phyloP scores from a whole-genome alignment of 73 alveolate genomes.

The Durusdinium trenchii region DNA sequence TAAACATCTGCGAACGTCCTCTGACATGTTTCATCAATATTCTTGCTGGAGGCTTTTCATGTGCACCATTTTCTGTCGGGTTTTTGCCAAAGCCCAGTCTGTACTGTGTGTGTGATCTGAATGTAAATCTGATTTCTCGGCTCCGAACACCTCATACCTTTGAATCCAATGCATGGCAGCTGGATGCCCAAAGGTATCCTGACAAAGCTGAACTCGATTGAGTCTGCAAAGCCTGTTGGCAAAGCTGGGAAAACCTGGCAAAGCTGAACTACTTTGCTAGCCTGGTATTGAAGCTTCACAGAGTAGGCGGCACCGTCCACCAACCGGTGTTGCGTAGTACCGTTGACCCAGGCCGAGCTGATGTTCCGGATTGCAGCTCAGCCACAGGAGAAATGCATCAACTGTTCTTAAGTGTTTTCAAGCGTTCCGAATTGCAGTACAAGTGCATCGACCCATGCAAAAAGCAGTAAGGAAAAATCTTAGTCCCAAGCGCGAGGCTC shows the following conservation, averaged over 20 bases:
- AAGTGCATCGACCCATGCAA: neutral
- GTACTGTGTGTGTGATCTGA: too few relatives aligned
- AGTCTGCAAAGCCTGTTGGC: neutral
- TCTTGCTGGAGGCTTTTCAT: neutral
- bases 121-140: neutral
- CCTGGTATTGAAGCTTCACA: slow-evolving; percentile 64
- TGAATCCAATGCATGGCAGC: slow-evolving; percentile 77
- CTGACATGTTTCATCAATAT: neutral
- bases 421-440: too few relatives aligned
- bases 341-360: slow-evolving; percentile 77
- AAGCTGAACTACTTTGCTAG: neutral
- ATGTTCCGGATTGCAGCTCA: slow-evolving; percentile 85
- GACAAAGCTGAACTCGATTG: neutral
- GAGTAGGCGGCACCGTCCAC: slow-evolving; percentile 93
- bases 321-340: slow-evolving; percentile 67
- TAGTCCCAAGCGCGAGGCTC: slow-evolving; percentile 59
- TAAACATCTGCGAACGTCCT: too few relatives aligned
- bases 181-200: slow-evolving; percentile 76
- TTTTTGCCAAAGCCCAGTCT: too few relatives aligned
- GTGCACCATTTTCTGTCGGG: neutral
- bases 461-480: neutral
- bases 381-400: neutral
- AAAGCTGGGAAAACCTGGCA: neutral
- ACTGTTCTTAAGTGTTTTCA: too few relatives aligned
- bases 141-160: slow-evolving; percentile 61